A percentile compares a stretch with the other conserved stretches of the same genome.
Evolutionary conservation across 192 early-diverging fungal genomes (phyloP).

Genomic region (Rhizophagus clarus): DNA sequence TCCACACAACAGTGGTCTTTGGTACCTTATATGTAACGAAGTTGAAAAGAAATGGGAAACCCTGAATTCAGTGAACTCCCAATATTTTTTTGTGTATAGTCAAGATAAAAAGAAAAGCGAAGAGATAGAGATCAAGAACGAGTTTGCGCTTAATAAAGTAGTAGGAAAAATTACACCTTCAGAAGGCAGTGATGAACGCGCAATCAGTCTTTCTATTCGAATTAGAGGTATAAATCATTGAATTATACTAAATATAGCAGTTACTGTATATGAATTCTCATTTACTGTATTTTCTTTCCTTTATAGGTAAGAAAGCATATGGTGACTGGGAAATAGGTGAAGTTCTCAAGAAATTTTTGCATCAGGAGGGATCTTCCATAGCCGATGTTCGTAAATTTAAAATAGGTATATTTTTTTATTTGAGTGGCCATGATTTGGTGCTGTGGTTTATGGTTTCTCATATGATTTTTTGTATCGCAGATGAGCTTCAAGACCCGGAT

Average conservation of each 20-base stretch:
- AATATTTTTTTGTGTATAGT: neutral
- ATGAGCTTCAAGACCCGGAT: neutral
- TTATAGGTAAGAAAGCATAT: conserved; percentile 20
- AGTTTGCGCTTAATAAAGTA: neutral
- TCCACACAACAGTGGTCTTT: neutral
- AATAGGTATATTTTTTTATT: neutral
- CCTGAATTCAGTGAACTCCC: neutral
- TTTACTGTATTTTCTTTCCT: neutral
- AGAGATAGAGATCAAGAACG: neutral
- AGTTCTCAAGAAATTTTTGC: conserved; percentile 10
- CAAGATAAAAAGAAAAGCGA: conserved; percentile 4
- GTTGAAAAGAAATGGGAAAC: neutral
- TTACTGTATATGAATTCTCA: conserved; percentile 1
- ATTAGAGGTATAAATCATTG: neutral
- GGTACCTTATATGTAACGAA: neutral
- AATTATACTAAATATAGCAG: neutral
- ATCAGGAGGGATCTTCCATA: neutral
- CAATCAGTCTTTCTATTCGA: neutral
- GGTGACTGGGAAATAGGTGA: conserved; percentile 15
- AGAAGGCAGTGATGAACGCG: neutral
- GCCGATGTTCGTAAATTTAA: neutral
- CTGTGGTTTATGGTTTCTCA: too few species aligned
- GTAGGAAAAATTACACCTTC: neutral
- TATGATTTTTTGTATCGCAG: too few species aligned
- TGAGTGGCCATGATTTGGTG: neutral